Conservation (phyloP, 208 protist species). For the Giardia muris region DNA sequence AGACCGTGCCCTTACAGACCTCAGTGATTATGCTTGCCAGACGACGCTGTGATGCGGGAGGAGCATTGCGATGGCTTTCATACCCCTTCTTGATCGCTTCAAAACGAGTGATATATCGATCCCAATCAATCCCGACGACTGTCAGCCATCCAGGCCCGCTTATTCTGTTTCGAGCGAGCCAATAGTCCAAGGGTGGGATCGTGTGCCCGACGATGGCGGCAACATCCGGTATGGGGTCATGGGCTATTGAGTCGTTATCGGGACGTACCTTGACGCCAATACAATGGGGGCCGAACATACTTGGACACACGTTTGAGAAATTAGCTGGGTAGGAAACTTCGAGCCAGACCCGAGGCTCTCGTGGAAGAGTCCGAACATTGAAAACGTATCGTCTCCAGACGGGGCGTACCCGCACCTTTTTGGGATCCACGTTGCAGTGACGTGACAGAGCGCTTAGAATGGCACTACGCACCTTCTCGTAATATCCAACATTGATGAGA, state of each 20-base stretch:
- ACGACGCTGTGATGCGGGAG: too few relatives aligned
- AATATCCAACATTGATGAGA: not conserved
- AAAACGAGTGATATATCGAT: not conserved
- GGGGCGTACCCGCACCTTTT: not conserved
- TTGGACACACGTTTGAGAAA: not conserved
- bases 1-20: too few relatives aligned
- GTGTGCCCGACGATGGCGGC: not conserved
- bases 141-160: not conserved
- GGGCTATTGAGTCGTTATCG: not conserved
- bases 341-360: conserved; percentile 7
- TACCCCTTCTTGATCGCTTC: not conserved
- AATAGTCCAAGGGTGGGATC: not conserved
- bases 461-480: not conserved
- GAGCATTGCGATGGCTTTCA: too few relatives aligned
- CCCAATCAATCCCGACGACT: not conserved
- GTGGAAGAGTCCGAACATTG: not conserved
- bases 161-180: conserved; percentile 11
- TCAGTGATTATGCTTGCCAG: too few relatives aligned
- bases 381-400: not conserved
- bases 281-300: not conserved
- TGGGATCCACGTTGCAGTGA: not conserved
- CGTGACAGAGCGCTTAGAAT: not conserved
- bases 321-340: not conserved
- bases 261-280: not conserved
- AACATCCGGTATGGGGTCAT: not conserved